phyloP scores from a whole-genome alignment of 176 grass and related monocot species.

The Rhipidocladum racemiflorum region DNA sequence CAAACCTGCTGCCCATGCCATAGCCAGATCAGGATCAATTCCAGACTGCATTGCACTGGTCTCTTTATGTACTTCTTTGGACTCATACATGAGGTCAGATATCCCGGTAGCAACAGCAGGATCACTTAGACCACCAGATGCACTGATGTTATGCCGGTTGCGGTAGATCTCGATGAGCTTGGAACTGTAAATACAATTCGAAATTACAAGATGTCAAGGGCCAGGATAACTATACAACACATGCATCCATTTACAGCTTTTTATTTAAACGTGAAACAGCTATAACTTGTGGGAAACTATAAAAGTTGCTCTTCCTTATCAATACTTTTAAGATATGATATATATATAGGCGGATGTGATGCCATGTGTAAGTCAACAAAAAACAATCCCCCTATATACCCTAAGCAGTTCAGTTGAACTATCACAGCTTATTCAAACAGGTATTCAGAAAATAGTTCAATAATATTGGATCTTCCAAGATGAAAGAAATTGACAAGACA shows the following conservation, averaged over 20 bases:
- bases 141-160: slow-evolving; percentile 86
- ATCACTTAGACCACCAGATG: slow-evolving; percentile 81
- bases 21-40: slow-evolving; percentile 95
- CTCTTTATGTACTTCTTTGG: slow-evolving; percentile 70
- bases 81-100: slow-evolving; percentile 94
- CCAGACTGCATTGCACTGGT: slow-evolving; percentile 47
- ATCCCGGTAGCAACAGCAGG: slow-evolving; percentile 96
- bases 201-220: slow-evolving; percentile 15
- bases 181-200: slow-evolving; percentile 54
- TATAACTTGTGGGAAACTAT: not conserved
- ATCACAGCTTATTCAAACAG: slow-evolving; percentile 4
- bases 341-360: not conserved
- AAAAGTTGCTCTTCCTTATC: not conserved
- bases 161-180: slow-evolving; percentile 98
- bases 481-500: slow-evolving; percentile 1
- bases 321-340: not conserved
- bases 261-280: not conserved
- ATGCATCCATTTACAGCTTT: slow-evolving; percentile 9
- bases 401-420: not conserved
- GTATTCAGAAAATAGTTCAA: not conserved
- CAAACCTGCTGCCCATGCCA: slow-evolving; percentile 98
- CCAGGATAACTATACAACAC: slow-evolving; percentile 9
- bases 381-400: not conserved
- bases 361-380: not conserved
- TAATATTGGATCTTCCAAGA: not conserved